Conservation (phyloP, 768 basidiomycete species). For the Serendipita sp. region DNA sequence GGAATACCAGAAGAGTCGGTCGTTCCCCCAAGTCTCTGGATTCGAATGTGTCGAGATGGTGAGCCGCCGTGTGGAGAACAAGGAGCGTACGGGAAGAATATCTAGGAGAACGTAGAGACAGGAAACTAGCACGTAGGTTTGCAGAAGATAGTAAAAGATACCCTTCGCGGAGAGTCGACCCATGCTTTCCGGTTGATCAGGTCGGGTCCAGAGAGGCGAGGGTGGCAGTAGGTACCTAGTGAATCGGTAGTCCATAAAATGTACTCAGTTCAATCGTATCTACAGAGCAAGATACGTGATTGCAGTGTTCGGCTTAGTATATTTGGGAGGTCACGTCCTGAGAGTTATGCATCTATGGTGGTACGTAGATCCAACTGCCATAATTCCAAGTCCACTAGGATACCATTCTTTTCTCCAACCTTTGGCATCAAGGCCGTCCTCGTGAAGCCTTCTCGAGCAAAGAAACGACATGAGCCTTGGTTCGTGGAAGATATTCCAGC, state of each 20-base stretch:
- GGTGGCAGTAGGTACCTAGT: too few relatives aligned
- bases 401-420: constrained; percentile 2
- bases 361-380: constrained; percentile 1
- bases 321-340: too few relatives aligned
- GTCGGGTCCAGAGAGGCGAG: too few relatives aligned
- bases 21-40: background rate
- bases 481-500: background rate
- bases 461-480: background rate
- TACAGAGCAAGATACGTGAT: too few relatives aligned
- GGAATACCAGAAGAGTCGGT: background rate
- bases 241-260: too few relatives aligned
- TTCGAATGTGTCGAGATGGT: background rate
- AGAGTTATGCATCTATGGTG: too few relatives aligned
- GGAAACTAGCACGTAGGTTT: too few relatives aligned
- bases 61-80: background rate
- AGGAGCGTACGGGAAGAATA: background rate
- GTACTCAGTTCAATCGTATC: too few relatives aligned
- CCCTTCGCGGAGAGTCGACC: too few relatives aligned
- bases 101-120: background rate
- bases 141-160: too few relatives aligned
- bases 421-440: background rate
- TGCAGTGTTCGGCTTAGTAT: too few relatives aligned
- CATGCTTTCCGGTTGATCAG: too few relatives aligned
- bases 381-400: background rate
- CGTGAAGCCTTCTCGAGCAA: background rate